Base-by-base conservation (phyloP, 129 eudicot genomes). In the Arctium minus region DNA sequence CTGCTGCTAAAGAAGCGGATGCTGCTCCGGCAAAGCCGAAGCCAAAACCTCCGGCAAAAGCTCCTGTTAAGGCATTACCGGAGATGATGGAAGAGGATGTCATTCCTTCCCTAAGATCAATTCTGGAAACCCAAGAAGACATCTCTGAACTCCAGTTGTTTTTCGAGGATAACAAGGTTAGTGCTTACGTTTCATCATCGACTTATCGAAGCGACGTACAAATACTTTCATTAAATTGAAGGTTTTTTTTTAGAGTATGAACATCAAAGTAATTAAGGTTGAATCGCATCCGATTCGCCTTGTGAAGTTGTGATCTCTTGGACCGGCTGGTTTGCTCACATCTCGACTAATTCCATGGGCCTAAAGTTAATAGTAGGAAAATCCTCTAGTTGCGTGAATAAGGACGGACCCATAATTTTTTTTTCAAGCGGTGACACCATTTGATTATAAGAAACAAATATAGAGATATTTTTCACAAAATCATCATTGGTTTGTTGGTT, bases 41-140 rank as follows among this genome's bases (percentile, higher is more conserved):
- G 80, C 93, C 91, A 53, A 86, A 86, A 76, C 81, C 92, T 32
- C 67, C 88, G 6, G 84, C 90, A 10, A 92, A 94, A 84, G 95
- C 95, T 18, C 87, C 95, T 2, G 90, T 29, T 5, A 94, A 94
- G 87, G 42, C 92, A 70, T 86, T 94, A 71, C 96, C 96, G 73
- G 86, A 89, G 94, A 75, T 92, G 90, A 94, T 94, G 91, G 90
- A 88, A 70, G 98, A 92, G 83, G 98, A 94, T 74, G 91, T 94
- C 12, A 94, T 94, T 77, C 98, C 98, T 68, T 79, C 98, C 6
- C 81, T 94, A 2, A 77, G 80, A 86, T 65, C 90, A 29, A 92
- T 73, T 73, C 94, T 94, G 31, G 90, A 89, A 89, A 82, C 91
- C 39, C 92, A 92, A 78, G 72, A 92, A 40, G 97, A 92, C 62